phyloP scores from a whole-genome alignment of 179 eudicot species.

The Patellifolia procumbens region DNA sequence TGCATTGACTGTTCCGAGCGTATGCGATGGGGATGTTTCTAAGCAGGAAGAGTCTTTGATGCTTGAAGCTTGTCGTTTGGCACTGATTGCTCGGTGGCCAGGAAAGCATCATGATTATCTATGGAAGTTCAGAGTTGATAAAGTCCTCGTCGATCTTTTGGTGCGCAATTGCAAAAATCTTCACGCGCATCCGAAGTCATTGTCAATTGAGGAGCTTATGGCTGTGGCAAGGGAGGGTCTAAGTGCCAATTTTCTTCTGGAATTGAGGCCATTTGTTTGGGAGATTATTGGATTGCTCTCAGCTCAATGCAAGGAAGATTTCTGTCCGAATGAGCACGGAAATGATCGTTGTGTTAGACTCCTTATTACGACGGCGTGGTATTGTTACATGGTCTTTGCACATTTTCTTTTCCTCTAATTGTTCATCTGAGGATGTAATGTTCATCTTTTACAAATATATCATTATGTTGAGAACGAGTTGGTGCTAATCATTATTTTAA shows the following conservation, averaged over 20 bases:
- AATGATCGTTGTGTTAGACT: constrained; percentile 41
- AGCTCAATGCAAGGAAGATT: constrained; percentile 57
- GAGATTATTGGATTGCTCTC: constrained; percentile 82
- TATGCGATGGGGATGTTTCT: constrained; percentile 36
- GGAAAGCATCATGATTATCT: constrained; percentile 73
- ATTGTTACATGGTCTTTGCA: constrained; percentile 18
- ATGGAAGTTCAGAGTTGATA: constrained; percentile 69
- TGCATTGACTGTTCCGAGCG: constrained; percentile 45
- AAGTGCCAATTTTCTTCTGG: constrained; percentile 36
- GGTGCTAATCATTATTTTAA: constrained; percentile 20
- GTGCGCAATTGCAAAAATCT: constrained; percentile 35
- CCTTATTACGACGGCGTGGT: constrained; percentile 75
- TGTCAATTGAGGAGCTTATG: constrained; percentile 51
- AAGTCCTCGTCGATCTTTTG: constrained; percentile 54
- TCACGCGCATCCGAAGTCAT: constrained; percentile 31
- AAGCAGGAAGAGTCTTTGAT: constrained; percentile 46
- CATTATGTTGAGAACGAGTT: not conserved
- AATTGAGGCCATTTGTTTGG: constrained; percentile 65
- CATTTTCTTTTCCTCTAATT: not conserved
- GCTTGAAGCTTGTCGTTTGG: constrained; percentile 69
- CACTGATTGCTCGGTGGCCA: constrained; percentile 62
- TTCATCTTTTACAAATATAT: not conserved
- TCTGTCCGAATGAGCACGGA: constrained; percentile 35
- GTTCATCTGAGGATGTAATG: not conserved
- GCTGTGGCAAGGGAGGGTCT: constrained; percentile 43